Evolutionary conservation across 2,329 filamentous ascomycete genomes (phyloP).

Genomic region (Arthrobotrys megalospora): DNA sequence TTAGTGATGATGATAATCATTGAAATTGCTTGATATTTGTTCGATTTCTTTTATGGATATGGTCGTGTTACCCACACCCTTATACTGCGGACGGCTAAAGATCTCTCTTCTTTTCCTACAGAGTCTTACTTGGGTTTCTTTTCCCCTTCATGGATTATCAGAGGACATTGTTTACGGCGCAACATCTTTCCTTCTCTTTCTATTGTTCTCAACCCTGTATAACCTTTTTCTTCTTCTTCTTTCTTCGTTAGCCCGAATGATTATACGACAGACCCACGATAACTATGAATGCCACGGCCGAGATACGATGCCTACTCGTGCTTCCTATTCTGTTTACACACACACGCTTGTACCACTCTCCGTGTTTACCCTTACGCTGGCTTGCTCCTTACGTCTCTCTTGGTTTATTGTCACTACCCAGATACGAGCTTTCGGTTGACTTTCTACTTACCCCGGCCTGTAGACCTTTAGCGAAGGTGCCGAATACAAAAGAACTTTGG

Average conservation of each 20-base stretch:
- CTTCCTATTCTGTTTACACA: constrained; percentile 4
- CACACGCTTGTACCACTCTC: constrained; percentile 4
- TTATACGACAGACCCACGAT: constrained; percentile 59
- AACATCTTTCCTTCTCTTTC: constrained; percentile 16
- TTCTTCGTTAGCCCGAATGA: constrained; percentile 29
- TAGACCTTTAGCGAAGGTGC: constrained; percentile 21
- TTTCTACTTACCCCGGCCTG: constrained; percentile 6
- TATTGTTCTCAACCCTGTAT: constrained; percentile 35
- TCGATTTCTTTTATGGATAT: not conserved
- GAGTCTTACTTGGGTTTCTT: constrained; percentile 23
- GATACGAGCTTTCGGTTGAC: constrained; percentile 26
- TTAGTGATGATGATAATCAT: constrained; percentile 48
- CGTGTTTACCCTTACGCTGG: constrained; percentile 12
- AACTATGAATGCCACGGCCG: constrained; percentile 48
- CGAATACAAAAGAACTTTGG: constrained; percentile 21
- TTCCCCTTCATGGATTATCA: constrained; percentile 18
- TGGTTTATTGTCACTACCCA: constrained; percentile 3
- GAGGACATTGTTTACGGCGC: constrained; percentile 52
- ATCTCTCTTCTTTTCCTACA: constrained; percentile 25
- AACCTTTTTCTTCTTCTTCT: constrained; percentile 15
- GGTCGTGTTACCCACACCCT: no score
- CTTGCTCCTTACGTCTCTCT: not conserved
- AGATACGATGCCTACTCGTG: constrained; percentile 35
- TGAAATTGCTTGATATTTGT: constrained; percentile 23
- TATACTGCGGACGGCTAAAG: constrained; percentile 1